Evolutionary conservation across 257 asterid species (phyloP).

Genomic region (Jacaranda mimosifolia): DNA sequence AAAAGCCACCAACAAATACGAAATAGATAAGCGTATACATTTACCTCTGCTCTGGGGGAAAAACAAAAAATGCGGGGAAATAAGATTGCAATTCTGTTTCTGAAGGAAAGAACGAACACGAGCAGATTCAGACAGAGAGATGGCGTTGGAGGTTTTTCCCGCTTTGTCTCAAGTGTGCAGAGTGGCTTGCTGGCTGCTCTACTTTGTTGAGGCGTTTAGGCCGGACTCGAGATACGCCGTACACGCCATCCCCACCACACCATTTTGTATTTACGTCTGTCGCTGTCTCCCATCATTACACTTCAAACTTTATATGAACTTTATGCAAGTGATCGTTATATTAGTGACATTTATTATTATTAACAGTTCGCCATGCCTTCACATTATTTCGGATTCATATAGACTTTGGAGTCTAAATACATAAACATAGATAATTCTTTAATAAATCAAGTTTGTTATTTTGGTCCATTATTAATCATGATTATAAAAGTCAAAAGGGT

Average conservation of each 20-base stretch:
- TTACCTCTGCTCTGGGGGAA: conserved; percentile 20
- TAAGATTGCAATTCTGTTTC: background rate
- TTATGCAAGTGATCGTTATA: background rate
- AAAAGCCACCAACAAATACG: background rate
- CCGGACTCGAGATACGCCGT: conserved; percentile 63
- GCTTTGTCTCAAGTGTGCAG: conserved; percentile 27
- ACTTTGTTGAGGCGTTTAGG: conserved; percentile 64
- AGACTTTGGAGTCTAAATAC: too few species aligned
- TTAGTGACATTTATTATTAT: background rate
- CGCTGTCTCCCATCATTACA: conserved; percentile 8
- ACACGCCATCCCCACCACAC: conserved; percentile 63
- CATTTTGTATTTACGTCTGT: conserved; percentile 4
- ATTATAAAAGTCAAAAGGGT: too few species aligned
- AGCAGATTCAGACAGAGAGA: conserved; percentile 35
- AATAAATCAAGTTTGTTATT: background rate
- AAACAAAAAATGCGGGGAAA: conserved; percentile 23
- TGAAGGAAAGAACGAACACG: background rate
- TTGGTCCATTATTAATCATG: too few species aligned
- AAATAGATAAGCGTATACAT: background rate
- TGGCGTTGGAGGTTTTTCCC: conserved; percentile 39
- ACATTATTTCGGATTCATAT: too few species aligned
- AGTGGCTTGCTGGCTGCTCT: conserved; percentile 41
- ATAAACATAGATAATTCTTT: background rate
- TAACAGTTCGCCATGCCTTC: too few species aligned
- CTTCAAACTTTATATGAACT: background rate